These are phyloP conservation scores for Trichomonas gallinae DNA, from an alignment of 208 protist genomes.

Conservation along the genomic window DNA sequence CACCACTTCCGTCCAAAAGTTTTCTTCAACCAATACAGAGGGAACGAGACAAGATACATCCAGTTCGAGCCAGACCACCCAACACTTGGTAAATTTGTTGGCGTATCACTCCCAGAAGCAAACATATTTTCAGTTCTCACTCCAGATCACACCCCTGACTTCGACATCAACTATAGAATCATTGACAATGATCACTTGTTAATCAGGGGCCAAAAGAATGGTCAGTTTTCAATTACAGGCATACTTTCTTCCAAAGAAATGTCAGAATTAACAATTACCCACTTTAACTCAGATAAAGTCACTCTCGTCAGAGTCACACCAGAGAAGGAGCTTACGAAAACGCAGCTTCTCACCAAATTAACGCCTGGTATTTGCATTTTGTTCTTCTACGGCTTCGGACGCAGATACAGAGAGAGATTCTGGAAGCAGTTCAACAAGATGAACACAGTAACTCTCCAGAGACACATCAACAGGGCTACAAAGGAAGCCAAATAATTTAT, in stretches of 20 bases:
- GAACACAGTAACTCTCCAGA: neutral
- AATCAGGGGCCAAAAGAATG: neutral
- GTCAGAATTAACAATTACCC: neutral
- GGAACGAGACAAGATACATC: neutral
- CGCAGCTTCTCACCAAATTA: neutral
- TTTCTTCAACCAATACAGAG: neutral
- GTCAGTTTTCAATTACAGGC: neutral
- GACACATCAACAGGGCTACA: neutral
- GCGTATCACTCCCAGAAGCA: neutral
- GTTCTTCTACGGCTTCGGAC: neutral
- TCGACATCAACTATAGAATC: neutral
- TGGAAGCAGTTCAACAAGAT: neutral
- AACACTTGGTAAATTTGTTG: neutral
- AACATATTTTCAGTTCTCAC: neutral
- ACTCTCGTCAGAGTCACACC: neutral
- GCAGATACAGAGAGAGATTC: neutral
- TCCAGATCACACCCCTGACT: neutral
- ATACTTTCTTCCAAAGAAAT: neutral
- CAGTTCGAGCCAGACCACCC: neutral
- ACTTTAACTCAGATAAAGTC: neutral
- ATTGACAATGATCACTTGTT: neutral
- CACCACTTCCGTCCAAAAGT: neutral
- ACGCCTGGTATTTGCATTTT: neutral
- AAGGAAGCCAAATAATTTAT: neutral
- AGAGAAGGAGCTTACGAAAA: neutral